phyloP scores from a whole-genome alignment of 1,284 basidiomycete species.

The Melanopsichium pennsylvanicum region DNA sequence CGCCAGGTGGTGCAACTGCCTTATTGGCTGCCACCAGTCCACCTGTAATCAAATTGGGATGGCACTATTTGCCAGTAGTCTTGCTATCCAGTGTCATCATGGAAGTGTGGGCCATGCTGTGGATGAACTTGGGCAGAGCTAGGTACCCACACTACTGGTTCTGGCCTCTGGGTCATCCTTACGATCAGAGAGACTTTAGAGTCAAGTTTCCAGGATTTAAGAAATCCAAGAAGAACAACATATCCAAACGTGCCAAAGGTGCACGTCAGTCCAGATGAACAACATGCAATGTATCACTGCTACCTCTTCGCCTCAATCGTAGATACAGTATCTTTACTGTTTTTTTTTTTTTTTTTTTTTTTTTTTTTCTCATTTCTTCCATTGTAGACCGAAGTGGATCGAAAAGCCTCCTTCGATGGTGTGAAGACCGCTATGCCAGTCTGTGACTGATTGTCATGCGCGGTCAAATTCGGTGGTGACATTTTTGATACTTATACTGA shows the following conservation, averaged over 20 bases:
- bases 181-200: slow-evolving; percentile 17
- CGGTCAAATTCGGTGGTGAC: too few relatives aligned
- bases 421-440: too few relatives aligned
- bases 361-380: too few relatives aligned
- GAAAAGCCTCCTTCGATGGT: too few relatives aligned
- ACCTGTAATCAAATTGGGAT: slow-evolving; percentile 38
- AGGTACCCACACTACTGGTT: slow-evolving; percentile 37
- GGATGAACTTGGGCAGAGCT: slow-evolving; percentile 46
- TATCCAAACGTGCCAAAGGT: too few relatives aligned
- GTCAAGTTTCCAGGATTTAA: slow-evolving; percentile 22
- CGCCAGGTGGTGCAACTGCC: slow-evolving; percentile 48
- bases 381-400: too few relatives aligned
- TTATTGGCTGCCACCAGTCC: slow-evolving; percentile 39
- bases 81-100: slow-evolving; percentile 44
- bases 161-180: slow-evolving; percentile 17
- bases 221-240: not conserved
- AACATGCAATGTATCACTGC: not conserved
- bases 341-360: too few relatives aligned
- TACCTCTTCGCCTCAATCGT: not conserved
- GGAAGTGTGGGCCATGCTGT: slow-evolving; percentile 44
- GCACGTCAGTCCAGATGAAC: slow-evolving; percentile 8
- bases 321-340: too few relatives aligned
- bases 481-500: too few relatives aligned
- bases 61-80: slow-evolving; percentile 43
- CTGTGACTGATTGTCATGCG: too few relatives aligned